Conservation (phyloP, 179 eudicot genomes). For the Vitellaria paradoxa region DNA sequence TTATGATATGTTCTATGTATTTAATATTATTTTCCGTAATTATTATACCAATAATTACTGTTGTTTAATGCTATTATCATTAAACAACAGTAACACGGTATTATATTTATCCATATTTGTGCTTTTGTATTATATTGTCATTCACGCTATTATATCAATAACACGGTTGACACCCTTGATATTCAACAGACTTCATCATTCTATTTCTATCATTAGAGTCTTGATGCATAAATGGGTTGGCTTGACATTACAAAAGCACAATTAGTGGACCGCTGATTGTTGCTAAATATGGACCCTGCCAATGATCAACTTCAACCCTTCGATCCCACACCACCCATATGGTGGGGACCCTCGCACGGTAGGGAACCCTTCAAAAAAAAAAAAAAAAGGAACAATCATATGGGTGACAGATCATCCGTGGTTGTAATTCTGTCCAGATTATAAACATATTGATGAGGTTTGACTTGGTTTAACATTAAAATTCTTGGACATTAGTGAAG, state of each 20-base stretch:
- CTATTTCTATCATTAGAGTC: neutral
- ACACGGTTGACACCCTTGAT: neutral
- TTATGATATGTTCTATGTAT: too few relatives aligned
- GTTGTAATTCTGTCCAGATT: neutral
- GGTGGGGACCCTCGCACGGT: neutral
- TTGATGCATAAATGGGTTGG: neutral
- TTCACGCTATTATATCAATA: too few relatives aligned
- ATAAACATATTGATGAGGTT: neutral
- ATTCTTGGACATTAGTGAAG: neutral
- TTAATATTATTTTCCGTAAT: too few relatives aligned
- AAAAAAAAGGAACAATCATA: neutral
- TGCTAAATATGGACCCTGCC: conserved; percentile 4
- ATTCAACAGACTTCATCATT: neutral
- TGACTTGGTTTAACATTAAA: neutral
- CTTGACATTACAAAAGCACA: neutral
- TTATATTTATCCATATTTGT: too few relatives aligned
- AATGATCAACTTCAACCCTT: conserved; percentile 9
- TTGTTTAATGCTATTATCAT: too few relatives aligned
- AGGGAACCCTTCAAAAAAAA: neutral
- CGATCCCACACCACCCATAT: neutral
- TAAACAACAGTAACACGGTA: too few relatives aligned
- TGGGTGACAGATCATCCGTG: conserved; percentile 13
- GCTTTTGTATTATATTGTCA: too few relatives aligned
- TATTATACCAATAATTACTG: too few relatives aligned
- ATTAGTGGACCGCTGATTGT: neutral